Percentiles rank a stretch among this genome's conserved stretches.
phyloP scores from a whole-genome alignment of 345 rosid genomes.

The Hibiscus syriacus region DNA sequence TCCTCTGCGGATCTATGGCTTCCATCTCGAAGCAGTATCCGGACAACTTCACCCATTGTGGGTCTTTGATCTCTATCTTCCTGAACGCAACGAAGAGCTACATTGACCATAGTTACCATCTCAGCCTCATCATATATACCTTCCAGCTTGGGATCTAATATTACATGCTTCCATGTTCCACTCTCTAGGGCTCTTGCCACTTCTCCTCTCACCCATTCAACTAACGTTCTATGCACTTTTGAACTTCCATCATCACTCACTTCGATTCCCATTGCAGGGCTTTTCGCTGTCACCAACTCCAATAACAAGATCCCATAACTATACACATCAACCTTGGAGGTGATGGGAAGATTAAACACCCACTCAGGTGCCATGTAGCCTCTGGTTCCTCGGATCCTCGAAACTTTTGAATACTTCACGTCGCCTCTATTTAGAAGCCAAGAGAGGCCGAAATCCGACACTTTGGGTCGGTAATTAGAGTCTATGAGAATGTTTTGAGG shows the following conservation, averaged over 20 bases:
- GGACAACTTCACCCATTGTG: constrained; percentile 22
- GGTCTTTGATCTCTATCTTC: constrained; percentile 24
- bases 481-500: too few relatives aligned
- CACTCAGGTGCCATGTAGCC: too few relatives aligned
- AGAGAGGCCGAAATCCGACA: too few relatives aligned
- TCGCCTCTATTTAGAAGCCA: background rate
- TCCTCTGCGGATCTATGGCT: too few relatives aligned
- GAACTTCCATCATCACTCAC: too few relatives aligned
- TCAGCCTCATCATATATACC: constrained; percentile 2
- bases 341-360: constrained; percentile 18
- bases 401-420: background rate
- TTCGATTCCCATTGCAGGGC: background rate
- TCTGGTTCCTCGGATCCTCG: constrained; percentile 23
- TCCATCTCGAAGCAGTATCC: constrained; percentile 10
- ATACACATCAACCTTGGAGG: constrained; percentile 37
- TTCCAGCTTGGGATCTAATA: constrained; percentile 14
- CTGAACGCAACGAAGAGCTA: too few relatives aligned
- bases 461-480: too few relatives aligned
- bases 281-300: constrained; percentile 21
- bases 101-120: too few relatives aligned
- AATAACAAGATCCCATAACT: constrained; percentile 33
- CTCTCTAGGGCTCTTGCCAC: background rate
- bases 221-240: too few relatives aligned
- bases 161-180: constrained; percentile 11
- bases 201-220: too few relatives aligned